These are phyloP conservation scores for Neurospora discreta DNA, from an alignment of 495 filamentous ascomycete genomes.

Conservation along the genomic window DNA sequence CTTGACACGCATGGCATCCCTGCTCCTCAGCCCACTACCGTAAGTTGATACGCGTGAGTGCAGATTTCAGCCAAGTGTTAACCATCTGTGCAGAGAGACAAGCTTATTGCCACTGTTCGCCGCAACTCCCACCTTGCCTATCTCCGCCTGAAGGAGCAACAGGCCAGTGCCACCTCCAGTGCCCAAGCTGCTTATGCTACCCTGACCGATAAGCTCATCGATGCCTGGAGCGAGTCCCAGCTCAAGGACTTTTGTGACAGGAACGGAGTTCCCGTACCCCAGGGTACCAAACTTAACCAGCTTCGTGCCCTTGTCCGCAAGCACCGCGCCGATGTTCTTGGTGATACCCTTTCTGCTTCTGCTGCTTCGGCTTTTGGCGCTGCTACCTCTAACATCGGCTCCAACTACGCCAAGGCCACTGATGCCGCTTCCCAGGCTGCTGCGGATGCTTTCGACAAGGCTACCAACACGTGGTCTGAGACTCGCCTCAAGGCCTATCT, in stretches of 20 bases:
- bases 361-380: constrained; percentile 61
- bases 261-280: constrained; percentile 78
- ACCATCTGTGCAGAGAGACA: constrained; percentile 49
- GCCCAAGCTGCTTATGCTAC: constrained; percentile 58
- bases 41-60: constrained; percentile 8
- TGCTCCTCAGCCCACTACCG: constrained; percentile 69
- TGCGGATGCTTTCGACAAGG: constrained; percentile 56
- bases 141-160: constrained; percentile 47
- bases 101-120: constrained; percentile 77
- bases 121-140: constrained; percentile 78
- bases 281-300: constrained; percentile 83
- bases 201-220: constrained; percentile 71
- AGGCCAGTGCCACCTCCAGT: constrained; percentile 50
- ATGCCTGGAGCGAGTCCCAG: constrained; percentile 78
- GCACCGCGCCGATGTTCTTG: constrained; percentile 64
- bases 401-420: constrained; percentile 66
- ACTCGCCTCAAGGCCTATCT: constrained; percentile 67
- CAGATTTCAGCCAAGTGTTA: not conserved
- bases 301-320: constrained; percentile 84
- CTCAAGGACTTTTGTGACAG: constrained; percentile 89
- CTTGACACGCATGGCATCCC: constrained; percentile 82
- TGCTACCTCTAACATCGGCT: constrained; percentile 71
- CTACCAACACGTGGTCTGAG: constrained; percentile 56
- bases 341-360: constrained; percentile 51
- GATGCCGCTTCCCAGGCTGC: constrained; percentile 53